These are phyloP conservation scores for Wickerhamiella sergipiensis DNA, from an alignment of 805 yeast genomes.

Conservation along the genomic window DNA sequence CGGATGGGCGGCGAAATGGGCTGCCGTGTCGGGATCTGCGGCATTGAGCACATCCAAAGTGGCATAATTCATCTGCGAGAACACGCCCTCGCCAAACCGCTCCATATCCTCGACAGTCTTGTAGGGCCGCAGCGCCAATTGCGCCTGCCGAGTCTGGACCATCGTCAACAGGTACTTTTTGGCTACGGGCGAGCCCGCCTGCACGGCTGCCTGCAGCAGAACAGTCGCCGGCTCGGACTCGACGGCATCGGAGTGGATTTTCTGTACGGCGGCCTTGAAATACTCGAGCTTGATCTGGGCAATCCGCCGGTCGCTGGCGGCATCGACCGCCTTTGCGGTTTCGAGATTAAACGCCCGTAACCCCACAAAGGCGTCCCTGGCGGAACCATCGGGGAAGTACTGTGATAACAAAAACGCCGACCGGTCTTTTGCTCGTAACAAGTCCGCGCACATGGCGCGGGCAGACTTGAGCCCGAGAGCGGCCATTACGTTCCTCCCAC, in stretches of 20 bases:
- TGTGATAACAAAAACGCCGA: constrained; percentile 54
- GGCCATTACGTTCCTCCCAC: not conserved
- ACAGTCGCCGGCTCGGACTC: constrained; percentile 28
- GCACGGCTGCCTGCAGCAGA: constrained; percentile 41
- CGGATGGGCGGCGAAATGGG: constrained; percentile 34
- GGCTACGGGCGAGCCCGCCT: constrained; percentile 36
- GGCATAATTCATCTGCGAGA: constrained; percentile 55
- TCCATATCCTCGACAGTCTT: constrained; percentile 44
- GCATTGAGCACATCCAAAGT: constrained; percentile 32
- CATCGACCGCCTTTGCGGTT: constrained; percentile 37
- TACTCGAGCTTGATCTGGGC: constrained; percentile 46
- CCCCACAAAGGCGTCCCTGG: constrained; percentile 50
- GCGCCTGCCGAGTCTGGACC: constrained; percentile 43
- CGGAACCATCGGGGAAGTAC: constrained; percentile 46
- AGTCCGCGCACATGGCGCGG: constrained; percentile 25
- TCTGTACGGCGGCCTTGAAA: constrained; percentile 53
- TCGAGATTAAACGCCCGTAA: constrained; percentile 55
- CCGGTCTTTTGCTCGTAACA: constrained; percentile 37
- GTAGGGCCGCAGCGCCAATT: constrained; percentile 35
- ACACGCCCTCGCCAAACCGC: constrained; percentile 67
- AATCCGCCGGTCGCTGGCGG: constrained; percentile 23
- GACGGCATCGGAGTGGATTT: constrained; percentile 27
- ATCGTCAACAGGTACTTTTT: constrained; percentile 43
- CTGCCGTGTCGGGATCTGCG: constrained; percentile 39
- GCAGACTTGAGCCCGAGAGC: not conserved